Percentiles rank a stretch among this genome's conserved stretches.
These are phyloP conservation scores for Durotheca rogersii DNA, from an alignment of 495 filamentous ascomycete species.

Conservation along the genomic window DNA sequence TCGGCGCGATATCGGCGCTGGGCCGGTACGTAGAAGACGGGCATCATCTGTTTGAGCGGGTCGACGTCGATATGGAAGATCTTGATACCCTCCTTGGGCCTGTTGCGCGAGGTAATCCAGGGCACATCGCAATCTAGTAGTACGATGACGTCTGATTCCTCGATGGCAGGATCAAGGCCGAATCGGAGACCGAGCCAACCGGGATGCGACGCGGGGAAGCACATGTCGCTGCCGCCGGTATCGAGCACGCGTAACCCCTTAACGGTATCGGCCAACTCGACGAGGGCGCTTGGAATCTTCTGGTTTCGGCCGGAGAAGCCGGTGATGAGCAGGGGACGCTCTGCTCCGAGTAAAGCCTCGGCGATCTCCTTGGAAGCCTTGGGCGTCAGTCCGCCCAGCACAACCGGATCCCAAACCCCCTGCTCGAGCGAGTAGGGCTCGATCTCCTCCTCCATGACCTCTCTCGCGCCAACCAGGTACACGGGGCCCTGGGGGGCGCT, in stretches of 20 bases:
- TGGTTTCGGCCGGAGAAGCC: conserved; percentile 82
- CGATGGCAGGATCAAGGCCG: conserved; percentile 72
- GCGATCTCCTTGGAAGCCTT: conserved; percentile 67
- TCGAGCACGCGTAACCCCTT: conserved; percentile 83
- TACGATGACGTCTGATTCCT: conserved; percentile 78
- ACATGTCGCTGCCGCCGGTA: conserved; percentile 92
- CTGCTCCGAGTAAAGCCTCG: conserved; percentile 67
- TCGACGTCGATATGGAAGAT: conserved; percentile 86
- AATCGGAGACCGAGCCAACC: conserved; percentile 72
- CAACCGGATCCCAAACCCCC: conserved; percentile 71
- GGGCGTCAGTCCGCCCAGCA: conserved; percentile 69
- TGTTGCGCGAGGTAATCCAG: conserved; percentile 64
- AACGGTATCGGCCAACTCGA: conserved; percentile 74
- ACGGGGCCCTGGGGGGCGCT: conserved; percentile 83
- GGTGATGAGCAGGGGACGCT: conserved; percentile 76
- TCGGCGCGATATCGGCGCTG: conserved; percentile 76
- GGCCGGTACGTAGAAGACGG: conserved; percentile 75
- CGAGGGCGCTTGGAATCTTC: conserved; percentile 66
- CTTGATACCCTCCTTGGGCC: conserved; percentile 59
- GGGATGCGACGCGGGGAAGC: conserved; percentile 80
- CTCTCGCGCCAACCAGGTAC: conserved; percentile 79
- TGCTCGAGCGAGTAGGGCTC: conserved; percentile 75
- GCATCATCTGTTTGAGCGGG: conserved; percentile 85
- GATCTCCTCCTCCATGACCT: conserved; percentile 92
- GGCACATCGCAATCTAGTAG: conserved; percentile 81